Base-by-base conservation (phyloP, 2,329 filamentous ascomycete genomes). In the Sporothrix schenckii region DNA sequence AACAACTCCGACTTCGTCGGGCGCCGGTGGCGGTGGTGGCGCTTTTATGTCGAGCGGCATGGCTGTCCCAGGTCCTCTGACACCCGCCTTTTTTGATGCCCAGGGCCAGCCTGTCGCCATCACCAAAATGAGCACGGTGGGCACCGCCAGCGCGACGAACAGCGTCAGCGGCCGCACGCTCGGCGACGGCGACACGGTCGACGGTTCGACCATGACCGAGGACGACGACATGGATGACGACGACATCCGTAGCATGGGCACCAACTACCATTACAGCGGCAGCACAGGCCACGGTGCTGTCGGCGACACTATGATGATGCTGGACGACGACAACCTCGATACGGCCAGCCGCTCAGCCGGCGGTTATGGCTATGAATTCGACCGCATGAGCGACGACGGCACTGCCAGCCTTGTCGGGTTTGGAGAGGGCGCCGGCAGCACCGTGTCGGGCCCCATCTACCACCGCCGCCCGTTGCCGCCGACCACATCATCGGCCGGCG, bases 61-160 rank as follows among this genome's bases (percentile, higher is more conserved):
- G 68, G 66, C 66, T 16, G 72, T 74, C 11, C 71, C 70, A n/a
- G 73, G 68, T 13, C 81, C 83, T 68, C 78, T 84, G 72, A 86
- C 84, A 41, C 86, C 89, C 1, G 89, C 91, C 47, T 97, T 94
- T 82, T 97, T 97, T 75, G 93, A 97, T 77, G 86, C 87, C 66
- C 89, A 88, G 75, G 87, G 91, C 39, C 90, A 89, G 77, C 92
- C 83, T 75, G 88, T 82, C 76, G 90, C 83, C 74, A 86, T 83
- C 72, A 94, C 83, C 81, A 92, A 86, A 88, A 95, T 89, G 81
- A 95, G 92, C 82, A 98, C 94, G 0, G 94, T 97, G 30, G 94
- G 94, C 71, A 92, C 91, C 63, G 94, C 94, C 39, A 94, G 91
- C 74, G 94, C 94, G 2, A 97, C 94, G 0, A 91, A 91, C 70